A percentile compares a stretch with the other conserved stretches of the same genome.
These are phyloP conservation scores for Lentinula guzmanii DNA, from an alignment of 768 basidiomycete genomes.

Conservation along the genomic window DNA sequence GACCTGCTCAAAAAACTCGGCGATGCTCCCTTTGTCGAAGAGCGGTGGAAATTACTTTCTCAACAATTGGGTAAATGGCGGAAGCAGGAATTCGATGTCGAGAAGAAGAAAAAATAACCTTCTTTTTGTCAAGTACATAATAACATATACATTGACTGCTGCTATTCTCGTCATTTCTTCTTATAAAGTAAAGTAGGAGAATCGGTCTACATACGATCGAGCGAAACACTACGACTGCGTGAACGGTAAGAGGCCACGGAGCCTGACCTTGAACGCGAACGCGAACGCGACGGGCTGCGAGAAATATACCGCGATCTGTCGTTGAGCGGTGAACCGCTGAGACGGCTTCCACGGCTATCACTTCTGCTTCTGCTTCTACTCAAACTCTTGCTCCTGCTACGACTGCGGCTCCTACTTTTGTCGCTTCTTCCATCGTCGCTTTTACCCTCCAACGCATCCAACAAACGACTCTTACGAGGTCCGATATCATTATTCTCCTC, in stretches of 20 bases:
- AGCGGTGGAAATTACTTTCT: constrained; percentile 65
- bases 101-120: constrained; percentile 28
- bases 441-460: constrained; percentile 81
- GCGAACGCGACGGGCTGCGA: constrained; percentile 39
- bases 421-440: constrained; percentile 37
- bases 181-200: neutral
- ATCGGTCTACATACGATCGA: constrained; percentile 45
- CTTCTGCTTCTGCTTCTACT: constrained; percentile 24
- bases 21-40: constrained; percentile 53
- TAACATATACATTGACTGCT: neutral
- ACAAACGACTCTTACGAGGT: constrained; percentile 78
- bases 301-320: constrained; percentile 55
- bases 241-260: constrained; percentile 38
- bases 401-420: constrained; percentile 26
- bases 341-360: constrained; percentile 21
- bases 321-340: constrained; percentile 19
- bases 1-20: constrained; percentile 47
- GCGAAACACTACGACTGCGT: constrained; percentile 54
- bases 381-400: constrained; percentile 28
- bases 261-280: constrained; percentile 29
- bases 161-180: constrained; percentile 8
- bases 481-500: constrained; percentile 92
- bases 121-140: neutral
- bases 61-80: constrained; percentile 55
- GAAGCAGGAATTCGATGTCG: constrained; percentile 34